Conservation (phyloP, 2,329 filamentous ascomycete species). For the Cadophora gregata region DNA sequence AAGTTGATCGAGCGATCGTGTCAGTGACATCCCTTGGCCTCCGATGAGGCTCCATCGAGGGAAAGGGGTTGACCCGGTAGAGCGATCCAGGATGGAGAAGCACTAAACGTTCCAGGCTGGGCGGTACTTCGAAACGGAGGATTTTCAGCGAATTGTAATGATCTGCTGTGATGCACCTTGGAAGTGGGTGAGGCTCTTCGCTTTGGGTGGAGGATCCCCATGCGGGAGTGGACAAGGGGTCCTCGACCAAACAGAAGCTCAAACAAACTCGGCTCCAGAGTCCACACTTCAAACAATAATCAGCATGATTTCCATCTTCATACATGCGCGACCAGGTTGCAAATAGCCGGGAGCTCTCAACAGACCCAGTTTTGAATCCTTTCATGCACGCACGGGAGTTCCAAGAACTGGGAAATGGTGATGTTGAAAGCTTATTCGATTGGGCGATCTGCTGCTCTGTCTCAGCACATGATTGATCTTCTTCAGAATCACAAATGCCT, state of each 20-base stretch:
- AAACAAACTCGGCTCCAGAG: constrained; percentile 38
- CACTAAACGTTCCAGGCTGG: constrained; percentile 30
- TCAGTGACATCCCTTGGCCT: constrained; percentile 22
- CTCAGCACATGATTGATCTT: constrained; percentile 6
- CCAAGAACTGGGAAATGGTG: not conserved
- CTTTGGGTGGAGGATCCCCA: constrained; percentile 1
- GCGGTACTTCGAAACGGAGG: constrained; percentile 29
- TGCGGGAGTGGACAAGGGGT: constrained; percentile 18
- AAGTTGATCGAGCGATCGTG: constrained; percentile 6
- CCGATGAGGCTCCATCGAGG: constrained; percentile 15
- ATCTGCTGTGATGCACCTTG: constrained; percentile 13
- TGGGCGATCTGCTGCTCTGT: constrained; percentile 19
- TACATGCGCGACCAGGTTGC: constrained; percentile 8
- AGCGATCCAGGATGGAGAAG: constrained; percentile 27
- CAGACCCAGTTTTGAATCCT: not conserved
- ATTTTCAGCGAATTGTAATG: constrained; percentile 23
- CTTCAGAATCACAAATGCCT: not conserved
- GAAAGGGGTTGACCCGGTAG: constrained; percentile 6
- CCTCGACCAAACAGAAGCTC: constrained; percentile 30
- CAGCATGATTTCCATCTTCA: constrained; percentile 26
- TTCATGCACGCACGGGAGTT: not conserved
- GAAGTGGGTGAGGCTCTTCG: constrained; percentile 30
- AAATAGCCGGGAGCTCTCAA: not conserved
- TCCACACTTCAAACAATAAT: constrained; percentile 27
- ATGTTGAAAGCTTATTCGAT: constrained; percentile 17